Base-by-base conservation (phyloP, 768 basidiomycete species). In the Boletales sp. region DNA sequence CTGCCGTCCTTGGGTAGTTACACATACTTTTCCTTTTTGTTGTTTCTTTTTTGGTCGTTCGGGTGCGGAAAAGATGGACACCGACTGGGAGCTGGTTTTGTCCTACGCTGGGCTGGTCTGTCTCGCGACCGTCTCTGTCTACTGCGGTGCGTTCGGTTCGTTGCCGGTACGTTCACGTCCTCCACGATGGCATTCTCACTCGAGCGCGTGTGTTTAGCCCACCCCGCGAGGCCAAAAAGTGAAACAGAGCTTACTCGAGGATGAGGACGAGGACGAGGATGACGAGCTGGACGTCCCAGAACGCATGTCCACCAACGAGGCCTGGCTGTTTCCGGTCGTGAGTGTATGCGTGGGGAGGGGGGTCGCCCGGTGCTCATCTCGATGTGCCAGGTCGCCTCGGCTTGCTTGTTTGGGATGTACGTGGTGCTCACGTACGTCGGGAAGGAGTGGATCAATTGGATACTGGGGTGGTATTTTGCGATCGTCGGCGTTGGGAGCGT, bases 361-460 rank as follows among this genome's bases (percentile, higher is more conserved):
- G 35, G 21, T 21, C 21, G 21, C 21, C 38, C 41, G 7, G 11
- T 4, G 34, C 36, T 47, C 41, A 58, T 53, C 28, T 32, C 34
- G 12, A 18, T 13, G 11, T n/a, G 7, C 9, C 43, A 89, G 86
- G 69, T 86, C 51, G 91, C 88, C 5, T 90, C 89, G 1, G 74
- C 73, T 7, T 77, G 77, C 31, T 72, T 95, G 30, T 71, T 89
- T 55, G 80, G 83, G 5, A 64, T 93, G 53, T 94, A 87, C 59
- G 53, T 78, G 48, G 66, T 87, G 25, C 75, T 95, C 49, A 86
- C 82, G 60, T 91, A 84, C 64, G 69, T 87, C 46, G 90, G 90
- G 31, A 81, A 79, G 57, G 82, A 83, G 50, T 90, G 89, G 85
- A 81, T 95, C 49, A 94, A 94, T 68, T 79, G 78, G 76, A 57